Evolutionary conservation across 2,329 filamentous ascomycete species (phyloP).

Genomic region (Paraconiothyrium sp.): DNA sequence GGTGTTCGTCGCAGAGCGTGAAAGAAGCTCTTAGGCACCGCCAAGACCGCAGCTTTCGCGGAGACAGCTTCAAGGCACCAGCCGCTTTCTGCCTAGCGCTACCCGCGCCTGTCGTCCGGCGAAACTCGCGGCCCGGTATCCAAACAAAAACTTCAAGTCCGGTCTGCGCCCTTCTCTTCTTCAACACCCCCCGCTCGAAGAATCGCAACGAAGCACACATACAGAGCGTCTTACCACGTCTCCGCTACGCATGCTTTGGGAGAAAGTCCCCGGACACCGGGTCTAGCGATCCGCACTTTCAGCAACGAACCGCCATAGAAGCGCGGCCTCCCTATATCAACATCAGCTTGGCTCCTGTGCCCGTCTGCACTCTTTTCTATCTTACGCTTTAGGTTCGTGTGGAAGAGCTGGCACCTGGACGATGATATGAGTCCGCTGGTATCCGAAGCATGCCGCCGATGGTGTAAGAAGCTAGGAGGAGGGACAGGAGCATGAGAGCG

Average conservation of each 20-base stretch:
- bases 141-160: slow-evolving; percentile 32
- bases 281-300: slow-evolving; percentile 65
- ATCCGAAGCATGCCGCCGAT: slow-evolving; percentile 43
- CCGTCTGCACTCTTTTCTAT: slow-evolving; percentile 61
- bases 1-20: neutral
- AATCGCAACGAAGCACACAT: slow-evolving; percentile 99
- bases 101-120: slow-evolving; percentile 36
- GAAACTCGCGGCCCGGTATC: slow-evolving; percentile 28
- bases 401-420: slow-evolving; percentile 68
- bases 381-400: slow-evolving; percentile 30
- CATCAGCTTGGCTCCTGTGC: slow-evolving; percentile 58
- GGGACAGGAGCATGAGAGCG: slow-evolving; percentile 32
- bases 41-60: slow-evolving; percentile 15
- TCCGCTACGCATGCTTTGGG: slow-evolving; percentile 78
- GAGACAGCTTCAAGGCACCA: slow-evolving; percentile 42
- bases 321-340: slow-evolving; percentile 76
- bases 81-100: slow-evolving; percentile 36
- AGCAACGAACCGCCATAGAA: slow-evolving; percentile 99
- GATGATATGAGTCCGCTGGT: slow-evolving; percentile 88
- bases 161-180: slow-evolving; percentile 27
- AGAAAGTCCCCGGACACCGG: slow-evolving; percentile 99
- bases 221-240: slow-evolving; percentile 67
- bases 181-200: slow-evolving; percentile 93
- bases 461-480: slow-evolving; percentile 41
- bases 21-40: slow-evolving; percentile 17